A percentile compares a stretch with the other conserved stretches of the same genome.
These are phyloP conservation scores for Pulicaria dysenterica DNA, from an alignment of 129 eudicot genomes.

Conservation along the genomic window DNA sequence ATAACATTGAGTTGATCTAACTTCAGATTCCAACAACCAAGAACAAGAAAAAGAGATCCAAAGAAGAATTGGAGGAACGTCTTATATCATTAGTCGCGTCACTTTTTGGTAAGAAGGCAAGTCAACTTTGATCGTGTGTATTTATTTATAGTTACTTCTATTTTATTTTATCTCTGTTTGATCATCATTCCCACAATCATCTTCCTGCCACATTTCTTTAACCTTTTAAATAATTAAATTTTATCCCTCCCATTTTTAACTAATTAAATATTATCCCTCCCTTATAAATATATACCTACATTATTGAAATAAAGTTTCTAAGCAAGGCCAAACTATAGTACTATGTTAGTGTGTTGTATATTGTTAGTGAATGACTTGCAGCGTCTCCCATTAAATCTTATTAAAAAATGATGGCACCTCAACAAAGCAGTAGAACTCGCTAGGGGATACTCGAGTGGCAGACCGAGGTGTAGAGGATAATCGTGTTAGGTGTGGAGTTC, in stretches of 20 bases:
- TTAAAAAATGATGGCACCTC: too few species aligned
- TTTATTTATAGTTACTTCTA: neutral
- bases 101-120: constrained; percentile 85
- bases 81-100: constrained; percentile 92
- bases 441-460: too few species aligned
- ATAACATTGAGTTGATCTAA: constrained; percentile 11
- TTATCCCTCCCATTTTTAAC: neutral
- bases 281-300: too few species aligned
- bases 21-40: constrained; percentile 78
- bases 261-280: neutral
- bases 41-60: constrained; percentile 73
- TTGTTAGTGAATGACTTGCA: too few species aligned
- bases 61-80: constrained; percentile 95
- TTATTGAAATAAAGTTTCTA: too few species aligned
- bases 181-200: neutral
- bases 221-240: too few species aligned
- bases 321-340: too few species aligned
- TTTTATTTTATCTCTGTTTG: neutral
- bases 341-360: too few species aligned
- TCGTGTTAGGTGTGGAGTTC: too few species aligned
- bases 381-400: too few species aligned
- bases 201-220: neutral
- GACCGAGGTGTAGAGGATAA: too few species aligned
- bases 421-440: too few species aligned
- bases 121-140: constrained; percentile 29